phyloP scores from a whole-genome alignment of 129 eudicot species.

The Escallonia herrerae region DNA sequence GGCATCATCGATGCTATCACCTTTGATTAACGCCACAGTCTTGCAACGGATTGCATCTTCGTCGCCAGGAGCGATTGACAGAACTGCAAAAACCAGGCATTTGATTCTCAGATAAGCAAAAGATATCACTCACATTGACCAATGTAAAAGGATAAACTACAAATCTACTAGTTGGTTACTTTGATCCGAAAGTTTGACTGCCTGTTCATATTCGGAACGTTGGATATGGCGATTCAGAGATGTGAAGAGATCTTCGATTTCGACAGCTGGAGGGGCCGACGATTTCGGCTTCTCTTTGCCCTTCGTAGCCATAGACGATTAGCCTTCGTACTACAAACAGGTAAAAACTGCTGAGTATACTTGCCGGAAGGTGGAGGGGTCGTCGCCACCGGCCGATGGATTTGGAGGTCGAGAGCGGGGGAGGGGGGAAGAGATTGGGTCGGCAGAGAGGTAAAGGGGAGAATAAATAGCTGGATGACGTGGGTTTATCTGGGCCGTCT shows the following conservation, averaged over 20 bases:
- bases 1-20: slow-evolving; percentile 64
- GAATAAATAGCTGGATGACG: too few species aligned
- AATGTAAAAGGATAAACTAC: background rate
- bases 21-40: slow-evolving; percentile 63
- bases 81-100: slow-evolving; percentile 29
- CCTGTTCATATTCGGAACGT: slow-evolving; percentile 46
- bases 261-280: slow-evolving; percentile 31
- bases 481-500: too few species aligned
- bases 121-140: background rate
- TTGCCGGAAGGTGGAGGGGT: too few species aligned
- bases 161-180: slow-evolving; percentile 18
- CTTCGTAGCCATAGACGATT: slow-evolving; percentile 67
- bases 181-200: slow-evolving; percentile 79
- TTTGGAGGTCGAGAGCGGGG: too few species aligned
- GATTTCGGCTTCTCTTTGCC: slow-evolving; percentile 44
- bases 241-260: slow-evolving; percentile 84
- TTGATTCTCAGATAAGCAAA: background rate
- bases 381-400: too few species aligned
- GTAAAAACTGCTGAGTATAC: too few species aligned
- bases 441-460: too few species aligned
- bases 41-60: slow-evolving; percentile 87
- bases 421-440: too few species aligned
- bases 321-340: background rate
- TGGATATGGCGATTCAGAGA: slow-evolving; percentile 67
- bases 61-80: slow-evolving; percentile 66